These are phyloP conservation scores for Euphorbia peplus DNA, from an alignment of 345 rosid genomes.

Conservation along the genomic window DNA sequence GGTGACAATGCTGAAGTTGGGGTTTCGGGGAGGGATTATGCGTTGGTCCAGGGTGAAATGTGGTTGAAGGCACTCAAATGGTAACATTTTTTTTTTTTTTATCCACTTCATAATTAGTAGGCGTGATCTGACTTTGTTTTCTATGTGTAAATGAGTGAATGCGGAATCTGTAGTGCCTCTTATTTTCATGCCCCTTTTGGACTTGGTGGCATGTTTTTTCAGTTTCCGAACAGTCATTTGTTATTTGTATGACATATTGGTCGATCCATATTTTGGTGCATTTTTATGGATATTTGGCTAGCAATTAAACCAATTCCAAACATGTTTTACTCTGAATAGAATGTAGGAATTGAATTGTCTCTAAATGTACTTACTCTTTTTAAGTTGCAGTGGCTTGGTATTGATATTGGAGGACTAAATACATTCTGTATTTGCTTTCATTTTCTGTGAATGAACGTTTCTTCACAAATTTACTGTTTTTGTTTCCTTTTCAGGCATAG, in stretches of 20 bases:
- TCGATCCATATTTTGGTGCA: not conserved
- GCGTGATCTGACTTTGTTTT: not conserved
- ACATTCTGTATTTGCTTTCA: not conserved
- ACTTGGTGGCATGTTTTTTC: slow-evolving; percentile 7
- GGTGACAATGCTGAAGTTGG: slow-evolving; percentile 68
- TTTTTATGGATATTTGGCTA: not conserved
- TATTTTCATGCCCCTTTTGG: slow-evolving; percentile 2
- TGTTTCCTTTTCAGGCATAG: slow-evolving; percentile 57
- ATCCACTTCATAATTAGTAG: not conserved
- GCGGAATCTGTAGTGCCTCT: not conserved
- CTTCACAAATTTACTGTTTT: slow-evolving; percentile 16
- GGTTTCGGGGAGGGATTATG: slow-evolving; percentile 83
- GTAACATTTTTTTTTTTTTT: slow-evolving; percentile 32
- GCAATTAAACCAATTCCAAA: not conserved
- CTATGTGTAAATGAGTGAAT: not conserved
- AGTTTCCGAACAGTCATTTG: not conserved
- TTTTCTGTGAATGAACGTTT: slow-evolving; percentile 5
- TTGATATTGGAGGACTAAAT: not conserved
- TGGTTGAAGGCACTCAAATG: slow-evolving; percentile 94
- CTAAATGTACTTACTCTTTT: not conserved
- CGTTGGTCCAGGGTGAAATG: slow-evolving; percentile 91
- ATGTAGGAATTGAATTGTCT: not conserved
- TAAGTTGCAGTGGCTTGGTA: slow-evolving; percentile 11
- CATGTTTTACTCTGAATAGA: not conserved
- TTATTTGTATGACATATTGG: not conserved